These are phyloP conservation scores for Avena sativa DNA, from an alignment of 176 grass and related monocot species.

Conservation along the genomic window DNA sequence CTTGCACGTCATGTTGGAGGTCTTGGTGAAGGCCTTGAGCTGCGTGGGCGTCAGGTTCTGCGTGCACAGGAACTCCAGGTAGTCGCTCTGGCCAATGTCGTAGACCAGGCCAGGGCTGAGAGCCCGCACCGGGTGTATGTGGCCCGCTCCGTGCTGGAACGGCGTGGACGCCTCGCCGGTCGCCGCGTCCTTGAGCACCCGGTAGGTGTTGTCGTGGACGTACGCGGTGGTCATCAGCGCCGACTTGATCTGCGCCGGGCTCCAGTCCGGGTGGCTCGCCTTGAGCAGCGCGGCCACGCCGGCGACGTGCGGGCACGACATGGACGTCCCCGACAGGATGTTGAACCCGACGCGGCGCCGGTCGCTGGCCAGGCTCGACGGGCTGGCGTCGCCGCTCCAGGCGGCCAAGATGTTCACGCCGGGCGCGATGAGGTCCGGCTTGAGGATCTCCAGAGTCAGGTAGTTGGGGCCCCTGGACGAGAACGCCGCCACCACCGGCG, in stretches of 20 bases:
- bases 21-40: conserved; percentile 80
- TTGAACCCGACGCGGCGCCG: conserved; percentile 83
- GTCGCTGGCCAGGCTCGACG: conserved; percentile 78
- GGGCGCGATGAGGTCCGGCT: conserved; percentile 82
- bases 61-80: conserved; percentile 92
- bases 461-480: conserved; percentile 86
- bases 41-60: conserved; percentile 79
- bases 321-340: conserved; percentile 97
- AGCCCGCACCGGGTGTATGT: conserved; percentile 82
- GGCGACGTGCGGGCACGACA: conserved; percentile 98
- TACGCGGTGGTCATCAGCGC: conserved; percentile 98
- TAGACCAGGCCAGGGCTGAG: conserved; percentile 86
- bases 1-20: conserved; percentile 77
- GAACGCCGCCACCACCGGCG: conserved; percentile 91
- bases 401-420: conserved; percentile 95
- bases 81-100: conserved; percentile 69
- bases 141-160: conserved; percentile 90
- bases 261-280: conserved; percentile 89
- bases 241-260: conserved; percentile 87
- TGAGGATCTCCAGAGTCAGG: conserved; percentile 92
- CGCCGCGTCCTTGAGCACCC: conserved; percentile 65
- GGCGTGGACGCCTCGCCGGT: conserved; percentile 73
- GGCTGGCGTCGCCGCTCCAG: conserved; percentile 87
- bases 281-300: conserved; percentile 94
- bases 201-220: conserved; percentile 92